phyloP scores from a whole-genome alignment of 345 rosid genomes.

The Populus ilicifolia region DNA sequence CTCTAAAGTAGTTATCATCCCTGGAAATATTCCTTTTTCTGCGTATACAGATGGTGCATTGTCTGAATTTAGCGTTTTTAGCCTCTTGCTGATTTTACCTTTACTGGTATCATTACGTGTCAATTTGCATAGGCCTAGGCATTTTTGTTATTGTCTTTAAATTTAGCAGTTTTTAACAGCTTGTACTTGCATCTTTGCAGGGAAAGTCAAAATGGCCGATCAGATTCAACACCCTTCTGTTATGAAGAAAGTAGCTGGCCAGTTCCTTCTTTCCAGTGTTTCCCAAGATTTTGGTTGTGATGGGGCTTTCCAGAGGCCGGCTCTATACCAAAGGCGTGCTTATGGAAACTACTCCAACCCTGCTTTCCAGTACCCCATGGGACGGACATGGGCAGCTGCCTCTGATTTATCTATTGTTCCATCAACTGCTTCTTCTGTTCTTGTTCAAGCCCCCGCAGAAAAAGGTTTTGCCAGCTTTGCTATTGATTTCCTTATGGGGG shows the following conservation, averaged over 20 bases:
- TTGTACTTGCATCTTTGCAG: constrained; percentile 26
- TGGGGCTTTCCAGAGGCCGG: constrained; percentile 49
- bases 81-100: not conserved
- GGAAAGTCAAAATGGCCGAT: constrained; percentile 59
- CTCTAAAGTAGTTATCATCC: too few relatives aligned
- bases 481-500: constrained; percentile 38
- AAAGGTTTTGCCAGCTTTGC: constrained; percentile 30
- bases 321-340: constrained; percentile 45
- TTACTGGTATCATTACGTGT: not conserved
- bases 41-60: not conserved
- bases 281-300: constrained; percentile 39
- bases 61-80: not conserved
- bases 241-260: constrained; percentile 66
- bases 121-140: not conserved
- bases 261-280: constrained; percentile 44
- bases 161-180: not conserved
- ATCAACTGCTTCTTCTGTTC: constrained; percentile 22
- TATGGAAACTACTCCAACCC: constrained; percentile 65
- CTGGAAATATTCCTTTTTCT: not conserved
- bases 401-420: constrained; percentile 27
- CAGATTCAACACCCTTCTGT: constrained; percentile 65
- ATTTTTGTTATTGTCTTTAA: not conserved
- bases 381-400: constrained; percentile 25
- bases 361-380: constrained; percentile 46
- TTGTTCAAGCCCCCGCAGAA: constrained; percentile 29